Conservation (phyloP, 768 basidiomycete species). For the Gymnopilus junonius region DNA sequence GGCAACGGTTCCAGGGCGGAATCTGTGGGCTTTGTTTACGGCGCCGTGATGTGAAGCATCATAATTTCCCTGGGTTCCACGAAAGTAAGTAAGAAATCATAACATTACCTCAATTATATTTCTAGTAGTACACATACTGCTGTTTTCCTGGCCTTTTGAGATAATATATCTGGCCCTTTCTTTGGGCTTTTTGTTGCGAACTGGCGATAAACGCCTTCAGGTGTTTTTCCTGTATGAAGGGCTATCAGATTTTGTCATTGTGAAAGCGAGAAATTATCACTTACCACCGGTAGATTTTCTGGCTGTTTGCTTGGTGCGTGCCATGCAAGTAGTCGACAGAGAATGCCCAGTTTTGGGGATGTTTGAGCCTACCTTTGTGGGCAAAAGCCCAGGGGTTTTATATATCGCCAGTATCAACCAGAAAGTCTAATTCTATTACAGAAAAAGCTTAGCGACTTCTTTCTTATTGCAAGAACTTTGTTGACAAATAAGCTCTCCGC, state of each 20-base stretch:
- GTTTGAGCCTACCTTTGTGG: not conserved
- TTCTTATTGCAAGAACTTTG: not conserved
- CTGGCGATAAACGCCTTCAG: not conserved
- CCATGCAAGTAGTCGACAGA: constrained; percentile 56
- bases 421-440: too few species aligned
- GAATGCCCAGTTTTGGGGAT: too few species aligned
- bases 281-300: constrained; percentile 73
- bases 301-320: constrained; percentile 74
- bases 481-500: not conserved
- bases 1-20: constrained; percentile 30
- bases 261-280: not conserved
- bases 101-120: not conserved
- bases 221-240: not conserved
- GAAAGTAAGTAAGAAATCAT: too few species aligned
- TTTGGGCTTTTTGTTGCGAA: not conserved
- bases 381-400: not conserved
- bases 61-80: too few species aligned
- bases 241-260: not conserved
- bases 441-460: too few species aligned
- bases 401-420: not conserved
- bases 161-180: not conserved
- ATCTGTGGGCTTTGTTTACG: constrained; percentile 52
- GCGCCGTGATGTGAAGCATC: too few species aligned
- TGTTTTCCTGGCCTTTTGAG: not conserved
- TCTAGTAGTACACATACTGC: not conserved